A percentile compares a stretch with the other conserved stretches of the same genome.
Evolutionary conservation across 177 flowering plant species (phyloP).

Genomic region (Telopea speciosissima): DNA sequence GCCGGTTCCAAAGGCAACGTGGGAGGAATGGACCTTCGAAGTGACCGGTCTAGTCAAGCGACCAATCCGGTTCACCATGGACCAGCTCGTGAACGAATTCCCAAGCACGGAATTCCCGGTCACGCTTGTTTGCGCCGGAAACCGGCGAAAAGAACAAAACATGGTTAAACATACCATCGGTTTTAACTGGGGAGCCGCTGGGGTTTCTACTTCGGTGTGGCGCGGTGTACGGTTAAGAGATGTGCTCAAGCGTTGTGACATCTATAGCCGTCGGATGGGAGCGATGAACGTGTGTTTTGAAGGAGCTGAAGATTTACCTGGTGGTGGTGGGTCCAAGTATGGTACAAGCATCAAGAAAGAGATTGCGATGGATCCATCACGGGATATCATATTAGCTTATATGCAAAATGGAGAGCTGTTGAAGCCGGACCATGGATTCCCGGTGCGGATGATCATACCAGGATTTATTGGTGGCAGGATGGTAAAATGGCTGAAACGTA

Average conservation of each 20-base stretch:
- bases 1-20: constrained; percentile 55
- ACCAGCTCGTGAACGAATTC: constrained; percentile 62
- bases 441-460: constrained; percentile 80
- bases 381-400: constrained; percentile 84
- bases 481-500: constrained; percentile 91
- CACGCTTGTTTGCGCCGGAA: constrained; percentile 92
- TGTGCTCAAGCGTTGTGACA: constrained; percentile 64
- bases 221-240: constrained; percentile 60
- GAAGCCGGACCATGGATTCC: constrained; percentile 87
- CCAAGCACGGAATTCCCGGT: constrained; percentile 60
- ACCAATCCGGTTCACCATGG: constrained; percentile 65
- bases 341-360: constrained; percentile 69
- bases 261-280: constrained; percentile 41
- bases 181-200: constrained; percentile 96
- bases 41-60: constrained; percentile 66
- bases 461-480: constrained; percentile 95
- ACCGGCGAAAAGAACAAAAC: constrained; percentile 90
- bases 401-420: constrained; percentile 86
- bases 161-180: constrained; percentile 81
- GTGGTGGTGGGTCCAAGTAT: constrained; percentile 91
- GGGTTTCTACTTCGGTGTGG: constrained; percentile 85
- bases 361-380: constrained; percentile 70
- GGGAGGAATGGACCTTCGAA: constrained; percentile 85
- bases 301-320: constrained; percentile 89
- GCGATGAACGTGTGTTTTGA: constrained; percentile 84